Percentiles rank a stretch among this genome's conserved stretches.
Conservation (phyloP, 805 yeast species). For the Teunomyces lycoperdinae region DNA sequence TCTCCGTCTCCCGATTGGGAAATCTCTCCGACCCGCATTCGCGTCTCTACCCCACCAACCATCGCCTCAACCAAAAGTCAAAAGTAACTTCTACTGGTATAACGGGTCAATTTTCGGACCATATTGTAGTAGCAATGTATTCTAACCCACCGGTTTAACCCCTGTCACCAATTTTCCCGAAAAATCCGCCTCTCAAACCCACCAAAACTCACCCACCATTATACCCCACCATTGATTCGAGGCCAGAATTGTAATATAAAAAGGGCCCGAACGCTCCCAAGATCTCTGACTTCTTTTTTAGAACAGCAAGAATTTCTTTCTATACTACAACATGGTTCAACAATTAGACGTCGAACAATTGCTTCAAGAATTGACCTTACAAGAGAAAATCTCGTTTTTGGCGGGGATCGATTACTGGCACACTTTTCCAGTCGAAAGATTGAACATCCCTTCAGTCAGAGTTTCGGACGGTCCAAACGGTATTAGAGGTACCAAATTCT, state of each 20-base stretch:
- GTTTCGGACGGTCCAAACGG: slow-evolving; percentile 62
- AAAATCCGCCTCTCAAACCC: background rate
- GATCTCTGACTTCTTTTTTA: background rate
- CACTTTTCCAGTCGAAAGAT: slow-evolving; percentile 13
- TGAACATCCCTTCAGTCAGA: slow-evolving; percentile 14
- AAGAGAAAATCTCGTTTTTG: slow-evolving; percentile 35
- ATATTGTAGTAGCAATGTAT: background rate
- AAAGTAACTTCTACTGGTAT: background rate
- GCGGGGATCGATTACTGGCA: slow-evolving; percentile 27
- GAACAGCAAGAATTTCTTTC: background rate
- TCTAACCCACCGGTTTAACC: background rate
- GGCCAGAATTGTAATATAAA: background rate
- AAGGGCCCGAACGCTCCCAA: background rate
- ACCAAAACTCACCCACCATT: background rate
- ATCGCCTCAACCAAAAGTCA: background rate
- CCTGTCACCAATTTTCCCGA: background rate
- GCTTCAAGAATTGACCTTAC: slow-evolving; percentile 28
- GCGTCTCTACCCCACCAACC: background rate
- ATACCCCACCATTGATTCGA: background rate
- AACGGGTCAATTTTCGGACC: background rate
- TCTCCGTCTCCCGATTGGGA: background rate
- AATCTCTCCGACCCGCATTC: background rate
- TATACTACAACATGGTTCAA: background rate
- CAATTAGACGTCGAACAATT: slow-evolving; percentile 28
- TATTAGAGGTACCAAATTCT: slow-evolving; percentile 55